Evolutionary conservation across 2,329 filamentous ascomycete genomes (phyloP).

Genomic region (Diaporthe sp.): DNA sequence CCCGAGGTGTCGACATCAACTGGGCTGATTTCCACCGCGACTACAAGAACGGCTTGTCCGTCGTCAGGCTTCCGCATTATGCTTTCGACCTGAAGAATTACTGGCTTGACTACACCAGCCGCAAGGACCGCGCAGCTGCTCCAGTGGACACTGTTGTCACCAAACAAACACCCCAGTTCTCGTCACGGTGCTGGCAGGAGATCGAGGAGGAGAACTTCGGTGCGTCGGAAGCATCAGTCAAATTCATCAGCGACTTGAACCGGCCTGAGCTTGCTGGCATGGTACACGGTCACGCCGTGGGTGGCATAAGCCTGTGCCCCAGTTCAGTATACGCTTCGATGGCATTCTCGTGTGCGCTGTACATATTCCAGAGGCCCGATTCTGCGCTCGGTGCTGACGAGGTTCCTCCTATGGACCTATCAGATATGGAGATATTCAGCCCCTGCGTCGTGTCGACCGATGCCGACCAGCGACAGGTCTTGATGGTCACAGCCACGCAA

Average conservation of each 20-base stretch:
- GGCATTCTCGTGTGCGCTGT: slow-evolving; percentile 69
- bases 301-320: slow-evolving; percentile 75
- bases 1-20: neutral
- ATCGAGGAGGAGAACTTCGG: slow-evolving; percentile 4
- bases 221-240: slow-evolving; percentile 51
- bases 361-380: slow-evolving; percentile 70
- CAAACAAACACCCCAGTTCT: neutral
- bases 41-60: slow-evolving; percentile 14
- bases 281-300: slow-evolving; percentile 76
- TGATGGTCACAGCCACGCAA: slow-evolving; percentile 69
- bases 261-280: slow-evolving; percentile 71
- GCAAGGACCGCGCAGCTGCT: slow-evolving; percentile 18
- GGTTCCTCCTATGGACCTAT: slow-evolving; percentile 72
- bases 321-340: slow-evolving; percentile 67
- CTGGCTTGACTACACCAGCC: slow-evolving; percentile 26
- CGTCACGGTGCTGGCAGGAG: slow-evolving; percentile 57
- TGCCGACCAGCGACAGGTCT: slow-evolving; percentile 66
- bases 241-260: slow-evolving; percentile 75
- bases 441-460: slow-evolving; percentile 64
- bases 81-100: slow-evolving; percentile 28
- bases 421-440: slow-evolving; percentile 76
- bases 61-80: slow-evolving; percentile 9
- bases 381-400: slow-evolving; percentile 72
- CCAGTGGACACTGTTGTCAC: neutral
- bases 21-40: slow-evolving; percentile 16